Evolutionary conservation across 78 protist species (phyloP).

Genomic region (Dictyostelium brefeldianum): DNA sequence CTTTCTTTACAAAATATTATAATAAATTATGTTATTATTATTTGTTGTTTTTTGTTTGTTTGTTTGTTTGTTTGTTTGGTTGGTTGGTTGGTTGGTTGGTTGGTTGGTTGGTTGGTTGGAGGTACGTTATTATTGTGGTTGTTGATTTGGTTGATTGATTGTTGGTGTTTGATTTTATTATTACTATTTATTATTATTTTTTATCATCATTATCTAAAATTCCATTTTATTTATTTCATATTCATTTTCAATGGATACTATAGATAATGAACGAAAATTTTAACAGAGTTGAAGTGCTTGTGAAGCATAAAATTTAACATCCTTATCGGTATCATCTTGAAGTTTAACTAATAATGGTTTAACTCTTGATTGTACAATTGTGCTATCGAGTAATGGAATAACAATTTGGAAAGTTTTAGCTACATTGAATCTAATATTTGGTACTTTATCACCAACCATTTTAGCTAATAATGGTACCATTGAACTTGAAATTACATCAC

Average conservation of each 20-base stretch:
- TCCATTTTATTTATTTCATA: background rate
- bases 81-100: no score
- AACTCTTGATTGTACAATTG: slow-evolving; percentile 69
- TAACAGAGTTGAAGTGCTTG: slow-evolving; percentile 78
- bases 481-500: slow-evolving; percentile 43
- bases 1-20: background rate
- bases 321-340: slow-evolving; percentile 87
- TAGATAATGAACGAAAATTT: background rate
- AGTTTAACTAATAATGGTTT: slow-evolving; percentile 83
- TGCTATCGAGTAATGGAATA: slow-evolving; percentile 47
- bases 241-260: background rate
- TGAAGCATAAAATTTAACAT: slow-evolving; percentile 90
- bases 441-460: slow-evolving; percentile 91
- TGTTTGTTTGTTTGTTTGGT: no score
- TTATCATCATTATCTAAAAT: no score
- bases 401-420: slow-evolving; percentile 91
- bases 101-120: no score
- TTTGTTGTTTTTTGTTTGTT: background rate
- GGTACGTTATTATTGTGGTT: no score
- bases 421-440: slow-evolving; percentile 97
- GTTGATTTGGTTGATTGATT: no score
- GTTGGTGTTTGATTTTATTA: background rate
- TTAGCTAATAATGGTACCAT: slow-evolving; percentile 86
- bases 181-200: background rate
- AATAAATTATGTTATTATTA: no score